Conservation (phyloP, 441 rosid species). For the Gossypium trilobum region DNA sequence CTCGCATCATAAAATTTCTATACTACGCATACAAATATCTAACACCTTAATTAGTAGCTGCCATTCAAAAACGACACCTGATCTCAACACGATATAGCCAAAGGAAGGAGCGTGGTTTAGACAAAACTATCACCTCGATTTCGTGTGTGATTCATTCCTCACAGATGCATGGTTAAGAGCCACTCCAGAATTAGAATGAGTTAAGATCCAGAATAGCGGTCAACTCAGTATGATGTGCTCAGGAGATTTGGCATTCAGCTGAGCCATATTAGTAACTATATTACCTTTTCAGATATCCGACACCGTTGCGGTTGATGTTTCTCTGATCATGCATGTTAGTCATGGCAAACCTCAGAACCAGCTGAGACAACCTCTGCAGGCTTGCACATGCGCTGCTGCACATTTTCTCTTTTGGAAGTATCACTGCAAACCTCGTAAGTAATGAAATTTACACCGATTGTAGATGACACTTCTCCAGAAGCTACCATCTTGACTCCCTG, state of each 20-base stretch:
- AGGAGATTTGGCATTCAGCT: neutral
- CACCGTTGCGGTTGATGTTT: neutral
- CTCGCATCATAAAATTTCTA: neutral
- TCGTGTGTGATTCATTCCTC: constrained; percentile 12
- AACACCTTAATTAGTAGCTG: neutral
- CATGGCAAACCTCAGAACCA: constrained; percentile 8
- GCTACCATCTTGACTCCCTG: constrained; percentile 15
- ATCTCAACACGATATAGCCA: constrained; percentile 5
- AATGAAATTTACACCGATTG: neutral
- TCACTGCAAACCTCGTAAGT: neutral
- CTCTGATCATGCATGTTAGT: constrained; percentile 7
- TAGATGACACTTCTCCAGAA: neutral
- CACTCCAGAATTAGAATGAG: constrained; percentile 16
- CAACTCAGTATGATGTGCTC: no score
- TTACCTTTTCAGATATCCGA: constrained; percentile 8
- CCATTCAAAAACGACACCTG: neutral
- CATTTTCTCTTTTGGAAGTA: neutral
- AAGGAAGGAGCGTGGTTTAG: constrained; percentile 20
- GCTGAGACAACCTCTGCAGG: neutral
- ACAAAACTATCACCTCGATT: constrained; percentile 27
- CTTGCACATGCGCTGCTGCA: neutral
- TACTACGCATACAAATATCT: neutral
- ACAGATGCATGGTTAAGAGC: constrained; percentile 24
- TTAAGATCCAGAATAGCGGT: neutral
- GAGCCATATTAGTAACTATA: constrained; percentile 5